These are phyloP conservation scores for Epichloe sp. DNA, from an alignment of 2,329 filamentous ascomycete species.

Conservation along the genomic window DNA sequence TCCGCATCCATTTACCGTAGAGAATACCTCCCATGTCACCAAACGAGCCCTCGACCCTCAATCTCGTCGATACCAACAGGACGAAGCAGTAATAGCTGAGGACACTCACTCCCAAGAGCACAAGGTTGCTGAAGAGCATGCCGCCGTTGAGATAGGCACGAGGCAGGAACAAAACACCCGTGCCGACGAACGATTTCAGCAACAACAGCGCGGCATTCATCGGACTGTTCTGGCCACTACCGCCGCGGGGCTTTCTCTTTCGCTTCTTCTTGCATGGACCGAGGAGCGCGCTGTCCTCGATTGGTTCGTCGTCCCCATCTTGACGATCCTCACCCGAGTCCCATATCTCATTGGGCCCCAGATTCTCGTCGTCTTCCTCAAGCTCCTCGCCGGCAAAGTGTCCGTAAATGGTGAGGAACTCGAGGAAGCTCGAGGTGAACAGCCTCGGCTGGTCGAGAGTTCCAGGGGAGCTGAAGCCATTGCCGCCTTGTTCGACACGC, in stretches of 20 bases:
- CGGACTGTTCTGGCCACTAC: constrained; percentile 63
- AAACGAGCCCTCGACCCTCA: constrained; percentile 85
- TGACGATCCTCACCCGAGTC: constrained; percentile 60
- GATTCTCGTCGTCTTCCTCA: constrained; percentile 87
- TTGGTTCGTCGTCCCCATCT: constrained; percentile 61
- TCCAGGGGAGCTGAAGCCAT: constrained; percentile 20
- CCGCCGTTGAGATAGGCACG: constrained; percentile 91
- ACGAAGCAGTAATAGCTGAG: constrained; percentile 98
- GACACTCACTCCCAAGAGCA: constrained; percentile 72
- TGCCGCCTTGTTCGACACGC: constrained; percentile 20
- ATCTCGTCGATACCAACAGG: constrained; percentile 72
- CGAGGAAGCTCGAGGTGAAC: constrained; percentile 85
- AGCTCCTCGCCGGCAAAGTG: constrained; percentile 96
- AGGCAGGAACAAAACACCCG: constrained; percentile 84
- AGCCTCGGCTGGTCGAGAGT: constrained; percentile 34
- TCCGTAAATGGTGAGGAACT: constrained; percentile 88
- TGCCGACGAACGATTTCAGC: constrained; percentile 96
- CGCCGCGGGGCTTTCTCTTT: constrained; percentile 61
- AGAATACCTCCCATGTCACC: constrained; percentile 90
- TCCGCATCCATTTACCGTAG: constrained; percentile 83
- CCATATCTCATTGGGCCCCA: constrained; percentile 84
- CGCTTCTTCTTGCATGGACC: constrained; percentile 62
- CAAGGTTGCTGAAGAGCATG: constrained; percentile 90
- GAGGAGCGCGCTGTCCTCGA: constrained; percentile 76
- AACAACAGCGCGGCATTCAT: constrained; percentile 72